Conservation (phyloP, 441 rosid species). For the Pelargonium fulgidum region DNA sequence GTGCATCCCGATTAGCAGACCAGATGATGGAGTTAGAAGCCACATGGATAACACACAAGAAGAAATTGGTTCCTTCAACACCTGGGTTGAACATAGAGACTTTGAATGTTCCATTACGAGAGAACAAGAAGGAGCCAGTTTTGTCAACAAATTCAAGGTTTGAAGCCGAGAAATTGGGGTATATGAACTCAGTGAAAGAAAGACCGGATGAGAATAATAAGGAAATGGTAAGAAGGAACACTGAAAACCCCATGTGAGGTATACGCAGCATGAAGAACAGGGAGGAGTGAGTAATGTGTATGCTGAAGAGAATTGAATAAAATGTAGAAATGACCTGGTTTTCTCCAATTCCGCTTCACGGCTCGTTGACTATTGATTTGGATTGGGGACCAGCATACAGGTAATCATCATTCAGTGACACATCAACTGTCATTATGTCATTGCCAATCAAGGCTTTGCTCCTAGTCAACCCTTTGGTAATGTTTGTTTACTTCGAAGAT, state of each 20-base stretch:
- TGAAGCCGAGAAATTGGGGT: slow-evolving; percentile 72
- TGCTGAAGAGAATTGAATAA: slow-evolving; percentile 7
- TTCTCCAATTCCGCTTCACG: slow-evolving; percentile 20
- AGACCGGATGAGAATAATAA: slow-evolving; percentile 35
- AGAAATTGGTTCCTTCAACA: slow-evolving; percentile 37
- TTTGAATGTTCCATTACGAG: slow-evolving; percentile 52
- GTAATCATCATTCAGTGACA: slow-evolving; percentile 18
- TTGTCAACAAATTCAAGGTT: slow-evolving; percentile 41
- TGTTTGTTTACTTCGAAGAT: background rate
- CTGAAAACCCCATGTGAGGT: slow-evolving; percentile 40
- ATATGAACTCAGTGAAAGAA: slow-evolving; percentile 37
- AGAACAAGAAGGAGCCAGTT: slow-evolving; percentile 59
- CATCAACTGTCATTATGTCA: slow-evolving; percentile 23
- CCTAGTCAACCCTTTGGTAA: slow-evolving; percentile 22
- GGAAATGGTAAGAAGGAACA: slow-evolving; percentile 29
- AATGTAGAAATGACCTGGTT: slow-evolving; percentile 16
- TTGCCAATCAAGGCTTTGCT: background rate
- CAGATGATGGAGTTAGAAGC: slow-evolving; percentile 54
- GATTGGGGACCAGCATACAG: slow-evolving; percentile 21
- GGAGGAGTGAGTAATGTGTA: slow-evolving; percentile 15
- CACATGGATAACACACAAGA: slow-evolving; percentile 63
- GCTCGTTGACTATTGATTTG: slow-evolving; percentile 29
- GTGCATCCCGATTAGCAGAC: slow-evolving; percentile 65
- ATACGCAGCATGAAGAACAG: slow-evolving; percentile 16
- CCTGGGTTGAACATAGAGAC: slow-evolving; percentile 56